Evolutionary conservation across 129 eudicot species (phyloP), one percentile per base, ranked within the genome.

Genomic region (Chrysanthemum seticuspe): DNA sequence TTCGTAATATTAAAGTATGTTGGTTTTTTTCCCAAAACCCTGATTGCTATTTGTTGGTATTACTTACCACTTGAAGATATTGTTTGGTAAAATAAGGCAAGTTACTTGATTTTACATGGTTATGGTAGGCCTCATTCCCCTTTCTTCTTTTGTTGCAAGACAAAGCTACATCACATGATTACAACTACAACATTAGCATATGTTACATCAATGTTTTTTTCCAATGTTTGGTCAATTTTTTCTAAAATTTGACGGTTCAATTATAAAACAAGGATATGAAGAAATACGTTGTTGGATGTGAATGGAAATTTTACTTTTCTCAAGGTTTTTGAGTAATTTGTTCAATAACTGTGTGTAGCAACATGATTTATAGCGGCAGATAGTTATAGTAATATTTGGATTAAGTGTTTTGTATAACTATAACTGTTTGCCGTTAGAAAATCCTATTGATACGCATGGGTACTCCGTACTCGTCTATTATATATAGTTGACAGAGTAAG

Each of bases 111-210:
- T 69, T 50, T 45, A 67, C 62, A 67, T 67, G 36, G 52, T 45
- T 44, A 12, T 62, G 76, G 81, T 63, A 70, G 76, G 72, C 59
- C 76, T 77, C 76, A 36, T 54, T 59, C 3, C 21, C 2, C 55
- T 23, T 19, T 57, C 34, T 29, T 48, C 45, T 78, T 78, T 21
- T 53, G 76, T 63, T 64, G 72, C 76, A 71, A 54, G 77, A 78
- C 82, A 78, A 78, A 78, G 60, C 73, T 25, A 71, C 67, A 71
- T 70, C 81, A 78, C 81, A 71, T 78, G 81, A 78, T 65, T 71
- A 44, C 76, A 53, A 77, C 76, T 29, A 61, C 70, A 69, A 52
- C 66, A 56, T 77, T 51, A 77, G 54, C 81, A 77, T 77, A 77
- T 64, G 81, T 77, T 77, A 77, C 81, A 77, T 70, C 76, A 77